Base-by-base conservation (phyloP, 805 yeast genomes). In the Blastobotrys terrestris region DNA sequence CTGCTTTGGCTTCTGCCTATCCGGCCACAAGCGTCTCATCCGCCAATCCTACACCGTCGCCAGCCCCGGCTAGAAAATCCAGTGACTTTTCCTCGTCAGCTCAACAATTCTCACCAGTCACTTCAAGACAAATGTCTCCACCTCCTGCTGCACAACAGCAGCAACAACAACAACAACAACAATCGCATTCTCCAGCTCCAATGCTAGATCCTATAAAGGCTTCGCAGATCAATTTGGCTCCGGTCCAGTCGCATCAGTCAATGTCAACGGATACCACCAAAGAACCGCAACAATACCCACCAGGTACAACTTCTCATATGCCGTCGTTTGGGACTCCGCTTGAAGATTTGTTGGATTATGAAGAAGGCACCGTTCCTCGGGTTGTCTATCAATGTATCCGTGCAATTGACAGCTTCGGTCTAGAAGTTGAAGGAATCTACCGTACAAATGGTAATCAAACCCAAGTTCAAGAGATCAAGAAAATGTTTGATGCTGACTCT, bases 321-420 rank as follows among this genome's bases (percentile, higher is more conserved):
- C 74, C 76, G 39, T 82, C 95, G 0, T 94, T 88, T 69, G 97
- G 97, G 0, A 81, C 84, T 0, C 84, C 95, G 0, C 75, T 94
- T n/a, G 95, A 85, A 54, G 80, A 76, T 7, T 71, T 88, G 44
- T 81, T 90, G 16, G 85, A 83, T 56, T 82, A 78, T 59, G 97
- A 95, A 57, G 92, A 90, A 51, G 96, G 88, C 58, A 84, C 87
- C 67, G 97, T 94, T 3, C 99, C 99, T 1, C 77, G 85, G 15
- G 79, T 94, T 48, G 99, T 94, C 8, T 83, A 84, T 57, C 87
- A 84, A 64, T 91, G 97, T 74, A 86, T 92, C 49, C 84, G 83
- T 57, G 84, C 91, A 5, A 83, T 94, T 39, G 98, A 94, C 64
- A 77, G 76, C 42, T 83, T 85, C 65, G 99, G 99, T 1, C 67